A percentile compares a stretch with the other conserved stretches of the same genome.
These are phyloP conservation scores for Citrus trifoliata DNA, from an alignment of 345 rosid species.

Conservation along the genomic window DNA sequence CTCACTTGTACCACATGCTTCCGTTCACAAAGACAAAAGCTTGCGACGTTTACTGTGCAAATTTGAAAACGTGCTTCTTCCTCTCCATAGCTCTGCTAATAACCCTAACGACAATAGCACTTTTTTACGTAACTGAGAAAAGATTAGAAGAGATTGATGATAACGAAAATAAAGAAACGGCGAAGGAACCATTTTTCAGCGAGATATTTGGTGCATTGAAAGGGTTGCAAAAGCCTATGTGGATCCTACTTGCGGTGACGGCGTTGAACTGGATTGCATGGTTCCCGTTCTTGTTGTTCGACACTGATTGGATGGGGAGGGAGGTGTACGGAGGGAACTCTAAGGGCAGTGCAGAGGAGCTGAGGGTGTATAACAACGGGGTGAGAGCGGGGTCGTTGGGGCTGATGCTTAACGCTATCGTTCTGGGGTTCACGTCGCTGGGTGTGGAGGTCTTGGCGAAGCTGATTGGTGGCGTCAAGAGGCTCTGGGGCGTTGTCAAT, in stretches of 20 bases:
- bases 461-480: conserved; percentile 47
- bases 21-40: conserved; percentile 72
- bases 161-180: neutral
- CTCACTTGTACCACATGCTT: conserved; percentile 40
- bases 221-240: conserved; percentile 57
- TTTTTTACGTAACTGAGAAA: conserved; percentile 42
- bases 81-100: conserved; percentile 56
- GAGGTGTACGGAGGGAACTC: conserved; percentile 85
- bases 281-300: conserved; percentile 82
- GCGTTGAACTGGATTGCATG: conserved; percentile 85
- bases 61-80: conserved; percentile 78
- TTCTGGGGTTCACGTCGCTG: conserved; percentile 63
- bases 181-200: conserved; percentile 22
- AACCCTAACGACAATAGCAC: conserved; percentile 37
- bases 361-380: conserved; percentile 52
- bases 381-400: conserved; percentile 84
- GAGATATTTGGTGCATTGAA: conserved; percentile 50
- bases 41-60: conserved; percentile 81
- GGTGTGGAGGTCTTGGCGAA: conserved; percentile 44
- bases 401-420: conserved; percentile 71
- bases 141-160: neutral
- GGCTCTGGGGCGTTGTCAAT: conserved; percentile 73
- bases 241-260: conserved; percentile 71
- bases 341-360: conserved; percentile 18
- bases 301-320: conserved; percentile 94